Percentiles rank a stretch among this genome's conserved stretches.
These are phyloP conservation scores for Trametes sanguinea DNA, from an alignment of 768 basidiomycete genomes.

Conservation along the genomic window DNA sequence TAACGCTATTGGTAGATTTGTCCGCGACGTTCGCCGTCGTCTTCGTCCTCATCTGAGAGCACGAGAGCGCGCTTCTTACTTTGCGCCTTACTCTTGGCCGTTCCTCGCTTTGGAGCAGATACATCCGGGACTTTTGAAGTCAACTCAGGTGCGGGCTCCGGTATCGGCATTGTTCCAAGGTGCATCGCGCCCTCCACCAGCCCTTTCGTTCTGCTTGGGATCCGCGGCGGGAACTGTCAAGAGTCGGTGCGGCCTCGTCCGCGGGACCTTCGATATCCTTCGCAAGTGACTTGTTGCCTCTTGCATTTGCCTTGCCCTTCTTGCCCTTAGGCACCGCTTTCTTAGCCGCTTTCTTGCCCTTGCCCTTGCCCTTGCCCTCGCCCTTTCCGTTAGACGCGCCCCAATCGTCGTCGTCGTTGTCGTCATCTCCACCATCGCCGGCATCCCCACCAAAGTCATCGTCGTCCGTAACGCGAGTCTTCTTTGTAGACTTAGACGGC, in stretches of 20 bases:
- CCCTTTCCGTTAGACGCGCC: slow-evolving; percentile 23
- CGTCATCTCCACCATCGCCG: no score
- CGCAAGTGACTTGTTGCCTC: background rate
- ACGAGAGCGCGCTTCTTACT: slow-evolving; percentile 28
- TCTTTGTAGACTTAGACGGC: slow-evolving; percentile 26
- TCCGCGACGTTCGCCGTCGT: slow-evolving; percentile 12
- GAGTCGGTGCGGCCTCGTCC: background rate
- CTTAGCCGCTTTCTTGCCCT: slow-evolving; percentile 21
- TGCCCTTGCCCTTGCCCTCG: slow-evolving; percentile 24
- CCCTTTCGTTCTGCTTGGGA: background rate
- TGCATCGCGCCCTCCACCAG: background rate
- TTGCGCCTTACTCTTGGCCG: slow-evolving; percentile 6
- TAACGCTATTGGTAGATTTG: slow-evolving; percentile 10
- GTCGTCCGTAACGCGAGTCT: slow-evolving; percentile 26
- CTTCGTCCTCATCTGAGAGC: slow-evolving; percentile 26
- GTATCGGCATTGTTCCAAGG: background rate
- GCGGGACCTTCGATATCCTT: slow-evolving; percentile 1
- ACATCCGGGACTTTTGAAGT: background rate
- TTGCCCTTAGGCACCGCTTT: slow-evolving; percentile 21
- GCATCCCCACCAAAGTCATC: slow-evolving; percentile 28
- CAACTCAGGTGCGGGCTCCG: background rate
- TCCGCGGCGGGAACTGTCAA: background rate
- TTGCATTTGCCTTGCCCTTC: slow-evolving; percentile 10
- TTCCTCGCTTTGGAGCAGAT: background rate
- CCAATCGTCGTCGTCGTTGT: slow-evolving; percentile 24